phyloP scores from a whole-genome alignment of 139 green algal genomes.

The Haematococcus lacustris region DNA sequence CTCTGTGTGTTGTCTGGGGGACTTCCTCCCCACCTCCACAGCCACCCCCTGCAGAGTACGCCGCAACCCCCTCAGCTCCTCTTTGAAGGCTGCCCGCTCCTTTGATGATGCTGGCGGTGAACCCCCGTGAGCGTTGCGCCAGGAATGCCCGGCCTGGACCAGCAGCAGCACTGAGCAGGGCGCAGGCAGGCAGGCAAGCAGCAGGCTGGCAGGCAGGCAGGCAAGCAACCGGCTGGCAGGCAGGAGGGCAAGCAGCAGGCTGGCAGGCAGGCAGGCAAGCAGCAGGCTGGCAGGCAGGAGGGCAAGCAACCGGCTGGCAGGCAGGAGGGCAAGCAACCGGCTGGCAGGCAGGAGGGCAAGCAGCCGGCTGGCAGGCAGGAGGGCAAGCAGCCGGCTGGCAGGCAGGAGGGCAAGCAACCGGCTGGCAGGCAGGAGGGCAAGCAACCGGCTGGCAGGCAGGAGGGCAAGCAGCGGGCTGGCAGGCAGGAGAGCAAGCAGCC shows the following conservation, averaged over 20 bases:
- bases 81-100: slow-evolving; percentile 66
- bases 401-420: neutral
- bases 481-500: neutral
- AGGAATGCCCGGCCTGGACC: slow-evolving; percentile 50
- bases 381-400: neutral
- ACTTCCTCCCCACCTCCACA: slow-evolving; percentile 35
- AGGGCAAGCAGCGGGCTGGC: neutral
- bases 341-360: neutral
- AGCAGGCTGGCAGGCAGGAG: neutral
- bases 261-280: neutral
- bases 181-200: neutral
- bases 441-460: neutral
- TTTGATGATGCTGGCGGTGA: slow-evolving; percentile 39
- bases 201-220: neutral
- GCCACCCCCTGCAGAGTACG: slow-evolving; percentile 33
- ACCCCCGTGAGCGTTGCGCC: slow-evolving; percentile 35
- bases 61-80: slow-evolving; percentile 24
- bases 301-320: neutral
- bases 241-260: neutral
- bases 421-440: neutral
- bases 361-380: neutral
- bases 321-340: neutral
- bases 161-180: slow-evolving; percentile 55
- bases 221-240: neutral
- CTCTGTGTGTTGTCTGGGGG: too few relatives aligned